These are phyloP conservation scores for Mycena amicta DNA, from an alignment of 768 basidiomycete species.

Conservation along the genomic window DNA sequence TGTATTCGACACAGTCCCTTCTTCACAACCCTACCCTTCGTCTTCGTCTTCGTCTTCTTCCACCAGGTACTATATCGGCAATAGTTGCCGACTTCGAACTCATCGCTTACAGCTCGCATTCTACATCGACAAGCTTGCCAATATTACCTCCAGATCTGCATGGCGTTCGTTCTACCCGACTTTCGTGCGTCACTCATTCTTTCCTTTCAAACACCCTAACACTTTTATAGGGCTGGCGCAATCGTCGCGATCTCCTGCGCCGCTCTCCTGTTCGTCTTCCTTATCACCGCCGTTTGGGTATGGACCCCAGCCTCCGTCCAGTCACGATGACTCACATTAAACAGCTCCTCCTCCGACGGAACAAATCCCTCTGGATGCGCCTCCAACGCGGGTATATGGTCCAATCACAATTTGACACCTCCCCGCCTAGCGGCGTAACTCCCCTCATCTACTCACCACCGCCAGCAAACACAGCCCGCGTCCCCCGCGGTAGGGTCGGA, in stretches of 20 bases:
- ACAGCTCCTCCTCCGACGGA: conserved; percentile 25
- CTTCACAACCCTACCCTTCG: too few species aligned
- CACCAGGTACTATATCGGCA: too few species aligned
- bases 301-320: neutral
- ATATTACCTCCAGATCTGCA: neutral
- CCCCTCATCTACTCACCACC: neutral
- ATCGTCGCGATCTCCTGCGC: conserved; percentile 19
- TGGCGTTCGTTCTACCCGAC: neutral
- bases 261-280: conserved; percentile 17
- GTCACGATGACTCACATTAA: neutral
- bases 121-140: neutral
- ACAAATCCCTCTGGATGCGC: conserved; percentile 29
- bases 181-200: neutral
- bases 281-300: conserved; percentile 24
- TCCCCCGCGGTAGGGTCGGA: neutral
- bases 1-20: too few species aligned
- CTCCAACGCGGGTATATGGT: conserved; percentile 31
- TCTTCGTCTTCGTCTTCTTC: neutral
- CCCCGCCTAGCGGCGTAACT: conserved; percentile 8
- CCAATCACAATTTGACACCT: conserved; percentile 30
- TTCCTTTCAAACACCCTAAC: neutral
- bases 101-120: too few species aligned
- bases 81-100: too few species aligned
- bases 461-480: neutral
- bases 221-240: conserved; percentile 11